A percentile compares a stretch with the other conserved stretches of the same genome.
Conservation (phyloP, 1,284 basidiomycete genomes). For the Trametes hirsuta region DNA sequence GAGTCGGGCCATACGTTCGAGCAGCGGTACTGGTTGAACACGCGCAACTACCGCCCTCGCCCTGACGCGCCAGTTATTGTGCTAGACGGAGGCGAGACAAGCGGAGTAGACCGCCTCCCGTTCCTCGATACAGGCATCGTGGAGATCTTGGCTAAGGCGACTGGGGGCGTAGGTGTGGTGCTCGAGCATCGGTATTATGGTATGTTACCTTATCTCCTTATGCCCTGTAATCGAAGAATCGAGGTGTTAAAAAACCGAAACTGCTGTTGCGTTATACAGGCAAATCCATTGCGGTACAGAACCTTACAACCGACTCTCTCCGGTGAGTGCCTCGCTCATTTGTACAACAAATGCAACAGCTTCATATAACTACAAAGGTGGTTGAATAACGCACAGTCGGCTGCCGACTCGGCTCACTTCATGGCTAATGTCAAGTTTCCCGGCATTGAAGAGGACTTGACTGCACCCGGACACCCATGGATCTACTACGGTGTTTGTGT, state of each 20-base stretch:
- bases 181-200: slow-evolving; percentile 75
- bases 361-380: slow-evolving; percentile 49
- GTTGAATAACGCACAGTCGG: slow-evolving; percentile 87
- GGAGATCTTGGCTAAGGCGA: slow-evolving; percentile 82
- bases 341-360: too few relatives aligned
- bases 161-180: slow-evolving; percentile 85
- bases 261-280: slow-evolving; percentile 47
- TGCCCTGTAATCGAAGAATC: not conserved
- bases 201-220: not conserved
- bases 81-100: slow-evolving; percentile 86
- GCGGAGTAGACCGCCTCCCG: slow-evolving; percentile 67
- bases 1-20: slow-evolving; percentile 50
- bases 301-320: slow-evolving; percentile 82
- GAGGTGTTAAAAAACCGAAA: not conserved
- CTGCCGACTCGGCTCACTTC: slow-evolving; percentile 93
- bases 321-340: slow-evolving; percentile 43
- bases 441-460: slow-evolving; percentile 72
- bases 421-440: slow-evolving; percentile 80
- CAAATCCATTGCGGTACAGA: slow-evolving; percentile 75
- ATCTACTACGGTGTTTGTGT: slow-evolving; percentile 89
- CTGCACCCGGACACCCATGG: slow-evolving; percentile 78
- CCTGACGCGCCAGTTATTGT: slow-evolving; percentile 79
- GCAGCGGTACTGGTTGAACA: slow-evolving; percentile 89
- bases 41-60: slow-evolving; percentile 77
- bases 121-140: slow-evolving; percentile 86